These are phyloP conservation scores for Rhododendron molle DNA, from an alignment of 148 eudicot genomes.

Conservation along the genomic window DNA sequence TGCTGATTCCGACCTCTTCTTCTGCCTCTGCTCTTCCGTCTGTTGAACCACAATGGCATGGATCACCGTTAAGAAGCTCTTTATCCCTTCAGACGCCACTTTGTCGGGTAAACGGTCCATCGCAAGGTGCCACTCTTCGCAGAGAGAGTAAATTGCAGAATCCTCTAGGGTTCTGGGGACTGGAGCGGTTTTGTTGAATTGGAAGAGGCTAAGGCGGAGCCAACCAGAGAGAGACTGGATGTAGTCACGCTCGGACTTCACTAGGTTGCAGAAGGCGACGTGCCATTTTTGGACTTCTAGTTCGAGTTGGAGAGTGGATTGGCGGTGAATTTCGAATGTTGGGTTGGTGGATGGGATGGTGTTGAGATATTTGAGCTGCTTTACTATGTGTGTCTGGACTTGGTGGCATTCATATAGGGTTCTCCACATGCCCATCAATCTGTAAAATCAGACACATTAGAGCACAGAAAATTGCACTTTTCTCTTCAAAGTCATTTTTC, in stretches of 20 bases:
- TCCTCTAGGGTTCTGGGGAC: conserved; percentile 47
- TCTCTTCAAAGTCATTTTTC: not conserved
- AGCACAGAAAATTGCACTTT: not conserved
- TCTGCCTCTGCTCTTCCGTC: conserved; percentile 72
- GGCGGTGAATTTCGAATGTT: conserved; percentile 82
- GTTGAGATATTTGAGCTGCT: conserved; percentile 78
- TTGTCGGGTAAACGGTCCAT: conserved; percentile 74
- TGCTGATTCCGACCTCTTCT: conserved; percentile 60
- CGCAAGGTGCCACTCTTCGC: conserved; percentile 85
- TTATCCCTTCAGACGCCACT: conserved; percentile 87
- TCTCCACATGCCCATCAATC: conserved; percentile 93
- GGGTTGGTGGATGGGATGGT: conserved; percentile 60
- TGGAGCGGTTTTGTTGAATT: conserved; percentile 45
- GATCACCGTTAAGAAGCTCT: conserved; percentile 50
- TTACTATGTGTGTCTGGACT: conserved; percentile 88
- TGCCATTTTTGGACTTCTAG: conserved; percentile 93
- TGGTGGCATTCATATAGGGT: conserved; percentile 92
- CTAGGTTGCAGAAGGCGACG: conserved; percentile 65
- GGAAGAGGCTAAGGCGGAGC: conserved; percentile 95
- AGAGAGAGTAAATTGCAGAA: conserved; percentile 75
- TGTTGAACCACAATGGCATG: conserved; percentile 80
- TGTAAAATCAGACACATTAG: conserved; percentile 25
- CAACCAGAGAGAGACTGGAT: conserved; percentile 77
- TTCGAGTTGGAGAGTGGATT: conserved; percentile 85
- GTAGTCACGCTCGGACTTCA: conserved; percentile 72